phyloP scores from a whole-genome alignment of 441 rosid species.

The Biscutella laevigata region DNA sequence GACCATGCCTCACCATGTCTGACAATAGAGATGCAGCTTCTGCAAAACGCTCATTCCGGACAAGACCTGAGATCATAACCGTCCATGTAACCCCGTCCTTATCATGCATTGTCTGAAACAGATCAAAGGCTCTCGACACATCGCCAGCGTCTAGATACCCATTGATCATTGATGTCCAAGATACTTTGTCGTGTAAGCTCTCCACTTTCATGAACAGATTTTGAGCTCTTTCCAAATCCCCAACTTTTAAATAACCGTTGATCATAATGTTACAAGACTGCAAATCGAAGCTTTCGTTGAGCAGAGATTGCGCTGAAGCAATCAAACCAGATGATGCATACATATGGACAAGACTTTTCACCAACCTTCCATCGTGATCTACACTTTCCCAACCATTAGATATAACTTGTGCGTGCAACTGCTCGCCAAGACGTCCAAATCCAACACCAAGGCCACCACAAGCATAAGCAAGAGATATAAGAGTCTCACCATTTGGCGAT shows the following conservation, averaged over 20 bases:
- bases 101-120: constrained; percentile 46
- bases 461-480: constrained; percentile 65
- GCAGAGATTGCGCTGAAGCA: constrained; percentile 41
- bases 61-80: constrained; percentile 76
- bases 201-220: constrained; percentile 35
- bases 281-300: constrained; percentile 28
- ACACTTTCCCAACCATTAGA: constrained; percentile 31
- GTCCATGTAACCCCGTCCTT: constrained; percentile 75
- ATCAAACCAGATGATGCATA: constrained; percentile 49
- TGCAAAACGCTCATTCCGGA: constrained; percentile 52
- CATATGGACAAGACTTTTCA: constrained; percentile 64
- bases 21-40: constrained; percentile 47
- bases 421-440: constrained; percentile 41
- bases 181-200: constrained; percentile 46
- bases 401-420: constrained; percentile 54
- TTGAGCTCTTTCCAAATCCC: constrained; percentile 50
- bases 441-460: constrained; percentile 52
- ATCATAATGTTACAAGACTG: constrained; percentile 59
- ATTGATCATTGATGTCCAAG: constrained; percentile 76
- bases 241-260: constrained; percentile 40
- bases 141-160: constrained; percentile 50
- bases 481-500: constrained; percentile 57
- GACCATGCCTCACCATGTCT: constrained; percentile 43
- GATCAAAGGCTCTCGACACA: constrained; percentile 36
- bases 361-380: constrained; percentile 56